A percentile compares a stretch with the other conserved stretches of the same genome.
These are phyloP conservation scores for Diaporthe helianthi DNA, from an alignment of 2,329 filamentous ascomycete genomes.

Conservation along the genomic window DNA sequence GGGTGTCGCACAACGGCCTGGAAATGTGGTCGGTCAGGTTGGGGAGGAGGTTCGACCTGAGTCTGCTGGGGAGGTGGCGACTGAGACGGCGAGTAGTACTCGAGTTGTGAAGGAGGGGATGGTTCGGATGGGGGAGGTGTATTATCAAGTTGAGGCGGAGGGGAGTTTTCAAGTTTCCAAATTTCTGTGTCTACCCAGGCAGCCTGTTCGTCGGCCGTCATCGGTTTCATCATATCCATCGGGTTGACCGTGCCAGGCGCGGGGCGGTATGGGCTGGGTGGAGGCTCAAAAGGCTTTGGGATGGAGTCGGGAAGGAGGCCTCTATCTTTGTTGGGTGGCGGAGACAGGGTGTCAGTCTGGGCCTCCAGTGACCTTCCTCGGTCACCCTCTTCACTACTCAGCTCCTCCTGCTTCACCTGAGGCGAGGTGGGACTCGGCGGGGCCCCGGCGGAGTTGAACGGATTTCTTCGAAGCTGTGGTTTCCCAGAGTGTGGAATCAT, in stretches of 20 bases:
- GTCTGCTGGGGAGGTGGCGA: constrained; percentile 9
- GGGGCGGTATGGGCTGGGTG: constrained; percentile 42
- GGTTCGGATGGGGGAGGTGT: constrained; percentile 26
- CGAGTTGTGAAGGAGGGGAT: constrained; percentile 22
- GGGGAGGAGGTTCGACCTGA: constrained; percentile 8
- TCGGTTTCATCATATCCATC: constrained; percentile 60
- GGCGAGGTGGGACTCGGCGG: constrained; percentile 33
- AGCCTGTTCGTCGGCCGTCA: constrained; percentile 45
- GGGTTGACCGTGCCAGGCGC: constrained; percentile 59
- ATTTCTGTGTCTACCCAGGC: constrained; percentile 46
- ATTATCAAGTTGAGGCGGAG: constrained; percentile 36
- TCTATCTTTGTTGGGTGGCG: constrained; percentile 29
- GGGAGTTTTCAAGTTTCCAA: constrained; percentile 44
- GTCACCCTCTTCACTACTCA: constrained; percentile 30
- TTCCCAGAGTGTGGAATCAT: constrained; percentile 24
- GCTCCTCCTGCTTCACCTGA: constrained; percentile 26
- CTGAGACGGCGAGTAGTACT: constrained; percentile 19
- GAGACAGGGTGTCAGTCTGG: constrained; percentile 19
- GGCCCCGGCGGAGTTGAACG: constrained; percentile 17
- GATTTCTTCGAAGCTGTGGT: constrained; percentile 24
- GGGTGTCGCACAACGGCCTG: constrained; percentile 34
- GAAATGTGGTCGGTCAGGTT: constrained; percentile 32
- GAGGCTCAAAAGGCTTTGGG: constrained; percentile 37
- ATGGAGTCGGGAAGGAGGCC: constrained; percentile 31
- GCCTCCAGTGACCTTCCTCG: constrained; percentile 11